These are phyloP conservation scores for Begonia peltatifolia DNA, from an alignment of 306 rosid species.

Conservation along the genomic window DNA sequence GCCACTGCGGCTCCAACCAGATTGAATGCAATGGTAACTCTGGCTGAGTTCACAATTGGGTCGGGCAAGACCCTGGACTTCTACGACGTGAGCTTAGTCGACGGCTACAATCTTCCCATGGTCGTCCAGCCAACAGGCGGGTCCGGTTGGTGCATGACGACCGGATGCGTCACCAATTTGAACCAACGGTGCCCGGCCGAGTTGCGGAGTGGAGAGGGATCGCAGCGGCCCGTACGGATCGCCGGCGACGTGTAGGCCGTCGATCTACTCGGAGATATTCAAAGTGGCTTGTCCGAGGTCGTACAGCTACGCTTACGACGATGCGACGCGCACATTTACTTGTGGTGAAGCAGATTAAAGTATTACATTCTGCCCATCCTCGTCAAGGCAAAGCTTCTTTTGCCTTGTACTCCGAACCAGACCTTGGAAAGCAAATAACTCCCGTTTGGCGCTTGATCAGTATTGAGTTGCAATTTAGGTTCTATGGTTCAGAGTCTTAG, in stretches of 20 bases:
- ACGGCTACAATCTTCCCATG: conserved; percentile 49
- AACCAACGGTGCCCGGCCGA: conserved; percentile 49
- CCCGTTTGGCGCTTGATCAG: no score
- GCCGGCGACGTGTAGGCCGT: conserved; percentile 57
- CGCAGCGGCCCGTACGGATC: conserved; percentile 54
- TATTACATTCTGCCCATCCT: conserved; percentile 69
- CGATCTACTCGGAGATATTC: conserved; percentile 64
- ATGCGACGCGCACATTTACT: conserved; percentile 74
- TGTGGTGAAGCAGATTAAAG: conserved; percentile 71
- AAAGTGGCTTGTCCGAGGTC: conserved; percentile 68
- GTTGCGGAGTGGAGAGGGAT: conserved; percentile 21
- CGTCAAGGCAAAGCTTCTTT: conserved; percentile 32
- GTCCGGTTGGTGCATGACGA: conserved; percentile 31
- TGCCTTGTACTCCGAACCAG: not conserved
- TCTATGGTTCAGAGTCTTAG: no score
- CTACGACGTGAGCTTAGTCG: conserved; percentile 65
- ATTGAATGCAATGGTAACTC: conserved; percentile 47
- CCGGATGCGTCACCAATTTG: conserved; percentile 46
- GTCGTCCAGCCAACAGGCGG: conserved; percentile 33
- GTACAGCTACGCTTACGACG: conserved; percentile 89
- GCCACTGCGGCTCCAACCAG: conserved; percentile 54
- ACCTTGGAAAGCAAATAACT: no score
- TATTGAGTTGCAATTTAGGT: no score
- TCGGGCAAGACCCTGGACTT: conserved; percentile 23
- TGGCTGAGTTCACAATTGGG: conserved; percentile 60